Evolutionary conservation across 2,329 filamentous ascomycete genomes (phyloP).

Genomic region (Cladorrhinum sp.): DNA sequence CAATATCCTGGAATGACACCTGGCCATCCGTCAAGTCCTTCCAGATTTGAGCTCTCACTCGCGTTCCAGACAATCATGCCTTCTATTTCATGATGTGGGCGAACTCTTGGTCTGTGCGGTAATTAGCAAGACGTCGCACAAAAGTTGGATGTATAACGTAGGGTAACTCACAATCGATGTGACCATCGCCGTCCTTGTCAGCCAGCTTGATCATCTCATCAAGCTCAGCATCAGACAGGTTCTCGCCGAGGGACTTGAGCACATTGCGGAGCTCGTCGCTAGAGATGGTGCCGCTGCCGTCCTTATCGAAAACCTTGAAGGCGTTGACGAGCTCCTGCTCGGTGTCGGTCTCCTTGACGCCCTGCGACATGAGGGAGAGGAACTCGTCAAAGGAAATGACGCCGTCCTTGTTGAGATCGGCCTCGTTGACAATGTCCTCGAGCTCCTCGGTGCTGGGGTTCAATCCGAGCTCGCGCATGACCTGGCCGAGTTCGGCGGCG

Average conservation of each 20-base stretch:
- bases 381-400: conserved; percentile 66
- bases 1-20: background rate
- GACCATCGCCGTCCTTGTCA: conserved; percentile 61
- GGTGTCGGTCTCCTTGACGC: conserved; percentile 59
- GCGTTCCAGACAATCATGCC: background rate
- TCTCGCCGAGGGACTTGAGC: conserved; percentile 63
- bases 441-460: conserved; percentile 61
- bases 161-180: conserved; percentile 56
- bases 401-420: conserved; percentile 62
- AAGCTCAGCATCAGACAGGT: conserved; percentile 61
- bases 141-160: background rate
- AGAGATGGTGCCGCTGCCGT: conserved; percentile 63
- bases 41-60: background rate
- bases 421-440: conserved; percentile 65
- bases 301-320: conserved; percentile 65
- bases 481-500: conserved; percentile 59
- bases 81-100: conserved; percentile 28
- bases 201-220: conserved; percentile 65
- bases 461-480: conserved; percentile 62
- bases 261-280: conserved; percentile 60
- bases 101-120: conserved; percentile 26
- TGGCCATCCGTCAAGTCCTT: background rate
- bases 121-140: conserved; percentile 7
- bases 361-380: conserved; percentile 63
- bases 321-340: conserved; percentile 64